phyloP scores from a whole-genome alignment of 768 basidiomycete genomes.

The Amanita thiersii region DNA sequence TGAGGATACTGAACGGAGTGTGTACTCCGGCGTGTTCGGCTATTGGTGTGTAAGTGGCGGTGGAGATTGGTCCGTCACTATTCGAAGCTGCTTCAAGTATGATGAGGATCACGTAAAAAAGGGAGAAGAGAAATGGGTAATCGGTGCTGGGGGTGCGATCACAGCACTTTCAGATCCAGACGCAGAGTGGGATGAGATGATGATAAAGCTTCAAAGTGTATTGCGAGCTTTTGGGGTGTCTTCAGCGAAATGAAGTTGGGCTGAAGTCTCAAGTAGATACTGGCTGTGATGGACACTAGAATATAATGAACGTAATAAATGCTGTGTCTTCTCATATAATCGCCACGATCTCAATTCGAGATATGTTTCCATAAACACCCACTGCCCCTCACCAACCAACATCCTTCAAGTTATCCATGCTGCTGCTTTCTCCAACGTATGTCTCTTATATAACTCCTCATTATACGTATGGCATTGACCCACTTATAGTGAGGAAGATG shows the following conservation, averaged over 20 bases:
- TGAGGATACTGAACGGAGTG: slow-evolving; percentile 61
- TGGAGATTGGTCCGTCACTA: slow-evolving; percentile 91
- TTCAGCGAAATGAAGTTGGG: slow-evolving; percentile 11
- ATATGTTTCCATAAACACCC: no score
- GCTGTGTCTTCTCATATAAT: no score
- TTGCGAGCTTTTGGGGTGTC: slow-evolving; percentile 49
- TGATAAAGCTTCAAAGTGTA: slow-evolving; percentile 77
- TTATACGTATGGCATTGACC: no score
- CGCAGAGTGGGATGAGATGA: slow-evolving; percentile 93
- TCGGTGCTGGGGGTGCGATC: slow-evolving; percentile 96
- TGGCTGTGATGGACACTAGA: background rate
- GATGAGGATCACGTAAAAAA: slow-evolving; percentile 23
- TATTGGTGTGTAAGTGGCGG: slow-evolving; percentile 87
- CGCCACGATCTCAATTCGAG: no score
- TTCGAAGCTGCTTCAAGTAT: slow-evolving; percentile 84
- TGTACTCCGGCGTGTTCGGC: slow-evolving; percentile 92
- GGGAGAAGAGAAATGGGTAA: slow-evolving; percentile 50
- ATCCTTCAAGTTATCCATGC: background rate
- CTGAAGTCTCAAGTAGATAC: background rate
- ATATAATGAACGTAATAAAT: no score
- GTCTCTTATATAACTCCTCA: background rate
- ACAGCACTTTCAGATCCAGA: slow-evolving; percentile 83
- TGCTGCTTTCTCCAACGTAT: slow-evolving; percentile 7
- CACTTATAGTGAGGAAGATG: slow-evolving; percentile 5
- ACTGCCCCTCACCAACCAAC: no score